Conservation (phyloP, 768 basidiomycete species). For the Suillus lakei region DNA sequence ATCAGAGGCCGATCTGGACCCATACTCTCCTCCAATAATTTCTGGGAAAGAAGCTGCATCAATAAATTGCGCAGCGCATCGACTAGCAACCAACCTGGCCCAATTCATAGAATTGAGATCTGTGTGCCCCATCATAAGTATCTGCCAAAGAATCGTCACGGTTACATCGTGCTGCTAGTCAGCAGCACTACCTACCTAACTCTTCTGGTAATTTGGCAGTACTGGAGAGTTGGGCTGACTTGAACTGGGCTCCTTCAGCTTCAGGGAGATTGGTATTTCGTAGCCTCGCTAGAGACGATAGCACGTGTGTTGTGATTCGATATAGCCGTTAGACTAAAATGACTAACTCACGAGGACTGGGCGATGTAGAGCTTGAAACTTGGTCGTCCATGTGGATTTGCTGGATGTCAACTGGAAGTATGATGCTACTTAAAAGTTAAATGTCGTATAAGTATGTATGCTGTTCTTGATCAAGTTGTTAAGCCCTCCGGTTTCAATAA, state of each 20-base stretch:
- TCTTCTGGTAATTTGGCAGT: background rate
- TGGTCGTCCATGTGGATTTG: background rate
- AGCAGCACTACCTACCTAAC: background rate
- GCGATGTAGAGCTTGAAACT: background rate
- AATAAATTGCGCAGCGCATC: background rate
- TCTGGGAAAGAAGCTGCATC: constrained; percentile 29
- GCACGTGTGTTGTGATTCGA: background rate
- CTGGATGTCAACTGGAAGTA: background rate
- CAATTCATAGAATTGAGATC: constrained; percentile 42
- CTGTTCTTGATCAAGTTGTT: background rate
- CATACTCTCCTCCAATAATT: constrained; percentile 43
- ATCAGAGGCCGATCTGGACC: constrained; percentile 54
- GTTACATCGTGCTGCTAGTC: background rate
- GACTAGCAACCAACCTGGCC: constrained; percentile 38
- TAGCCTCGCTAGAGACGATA: background rate
- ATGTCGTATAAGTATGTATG: background rate
- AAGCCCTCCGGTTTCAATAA: background rate
- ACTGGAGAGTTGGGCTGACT: background rate
- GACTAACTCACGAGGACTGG: background rate
- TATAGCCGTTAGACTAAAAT: background rate
- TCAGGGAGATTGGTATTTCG: background rate
- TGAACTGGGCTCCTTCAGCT: background rate
- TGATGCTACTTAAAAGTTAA: background rate
- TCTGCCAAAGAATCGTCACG: background rate
- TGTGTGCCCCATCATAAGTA: constrained; percentile 10